Base-by-base conservation (phyloP, 495 filamentous ascomycete genomes). In the Penicillium argentinense region DNA sequence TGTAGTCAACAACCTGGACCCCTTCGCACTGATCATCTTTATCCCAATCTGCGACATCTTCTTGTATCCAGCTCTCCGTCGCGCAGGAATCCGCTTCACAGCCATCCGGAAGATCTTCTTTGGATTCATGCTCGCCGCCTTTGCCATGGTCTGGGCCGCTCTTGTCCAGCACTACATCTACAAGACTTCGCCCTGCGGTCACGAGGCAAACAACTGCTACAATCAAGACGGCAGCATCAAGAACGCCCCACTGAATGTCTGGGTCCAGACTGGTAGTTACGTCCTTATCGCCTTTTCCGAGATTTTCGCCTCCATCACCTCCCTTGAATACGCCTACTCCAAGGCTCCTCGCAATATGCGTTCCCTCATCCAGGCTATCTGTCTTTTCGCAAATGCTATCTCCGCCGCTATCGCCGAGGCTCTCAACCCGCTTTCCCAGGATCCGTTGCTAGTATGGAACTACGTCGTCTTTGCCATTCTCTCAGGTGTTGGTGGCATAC, bases 281-380 rank as follows among this genome's bases (percentile, higher is more conserved):
- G 63, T 86, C 5, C 67, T 86, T 5, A 72, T 85, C 33, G 84
- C 76, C 14, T 60, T 85, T n/a, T 80, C 78, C 38, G 85, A 87
- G 63, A 84, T 86, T 34, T 79, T 88, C 53, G 78, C 84, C 2
- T 81, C 74, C 38, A 79, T 87, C 62, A 85, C 82, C n/a, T 74
- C 68, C 1, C 68, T 85, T 8, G 83, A 86, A 62, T 89, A 91
- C 51, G 88, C 87, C 5, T 90, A 83, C 63, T 85, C 82, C 56
- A 89, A 91, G 68, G 87, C 88, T 1, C 88, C 88, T n/a, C 77
- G 74, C 50, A 87, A 83, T 64, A 88, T 91, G 85, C 77, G 84
- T 12, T 85, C 82, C 14, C 73, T 89, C 29, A 81, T 90, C 24
- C 82, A 82, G 54, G 77, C 82, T 12, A 67, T 88, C 39, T 77